These are phyloP conservation scores for Penicillium digitatum DNA, from an alignment of 2,329 filamentous ascomycete genomes.

Conservation along the genomic window DNA sequence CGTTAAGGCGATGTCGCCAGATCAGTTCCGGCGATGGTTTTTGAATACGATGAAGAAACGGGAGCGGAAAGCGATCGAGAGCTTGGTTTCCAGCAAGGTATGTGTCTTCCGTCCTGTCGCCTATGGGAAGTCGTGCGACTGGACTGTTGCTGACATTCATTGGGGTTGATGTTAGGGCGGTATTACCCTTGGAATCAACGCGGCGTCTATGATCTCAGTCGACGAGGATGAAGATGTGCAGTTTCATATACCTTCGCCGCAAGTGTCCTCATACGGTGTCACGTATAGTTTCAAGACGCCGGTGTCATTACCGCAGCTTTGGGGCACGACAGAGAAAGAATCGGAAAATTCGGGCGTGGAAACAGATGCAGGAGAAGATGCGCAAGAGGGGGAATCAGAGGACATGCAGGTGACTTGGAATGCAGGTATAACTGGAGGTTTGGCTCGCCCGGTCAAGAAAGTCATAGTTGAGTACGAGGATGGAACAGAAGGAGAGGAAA, in stretches of 20 bases:
- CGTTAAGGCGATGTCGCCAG: slow-evolving; percentile 36
- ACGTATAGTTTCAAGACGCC: slow-evolving; percentile 37
- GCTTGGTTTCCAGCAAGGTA: slow-evolving; percentile 38
- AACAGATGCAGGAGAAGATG: slow-evolving; percentile 9
- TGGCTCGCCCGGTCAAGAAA: slow-evolving; percentile 24
- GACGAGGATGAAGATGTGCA: slow-evolving; percentile 29
- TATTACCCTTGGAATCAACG: slow-evolving; percentile 36
- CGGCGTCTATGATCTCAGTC: slow-evolving; percentile 31
- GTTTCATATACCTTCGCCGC: slow-evolving; percentile 28
- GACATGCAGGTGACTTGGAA: slow-evolving; percentile 30
- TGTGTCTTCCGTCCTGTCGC: slow-evolving; percentile 12
- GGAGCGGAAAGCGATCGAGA: slow-evolving; percentile 37
- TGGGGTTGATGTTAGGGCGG: slow-evolving; percentile 22
- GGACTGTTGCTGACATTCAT: slow-evolving; percentile 9
- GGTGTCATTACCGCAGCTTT: slow-evolving; percentile 26
- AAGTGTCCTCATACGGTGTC: slow-evolving; percentile 27
- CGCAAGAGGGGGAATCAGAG: slow-evolving; percentile 11
- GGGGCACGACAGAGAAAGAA: slow-evolving; percentile 20
- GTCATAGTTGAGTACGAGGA: slow-evolving; percentile 26
- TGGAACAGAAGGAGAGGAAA: slow-evolving; percentile 22
- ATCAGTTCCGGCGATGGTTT: slow-evolving; percentile 43
- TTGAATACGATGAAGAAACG: slow-evolving; percentile 39
- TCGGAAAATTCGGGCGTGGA: slow-evolving; percentile 17
- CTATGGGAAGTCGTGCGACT: background rate
- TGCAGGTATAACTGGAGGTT: slow-evolving; percentile 31